Evolutionary conservation across 805 yeast genomes (phyloP).

Genomic region (Gaillardinia entomophila): DNA sequence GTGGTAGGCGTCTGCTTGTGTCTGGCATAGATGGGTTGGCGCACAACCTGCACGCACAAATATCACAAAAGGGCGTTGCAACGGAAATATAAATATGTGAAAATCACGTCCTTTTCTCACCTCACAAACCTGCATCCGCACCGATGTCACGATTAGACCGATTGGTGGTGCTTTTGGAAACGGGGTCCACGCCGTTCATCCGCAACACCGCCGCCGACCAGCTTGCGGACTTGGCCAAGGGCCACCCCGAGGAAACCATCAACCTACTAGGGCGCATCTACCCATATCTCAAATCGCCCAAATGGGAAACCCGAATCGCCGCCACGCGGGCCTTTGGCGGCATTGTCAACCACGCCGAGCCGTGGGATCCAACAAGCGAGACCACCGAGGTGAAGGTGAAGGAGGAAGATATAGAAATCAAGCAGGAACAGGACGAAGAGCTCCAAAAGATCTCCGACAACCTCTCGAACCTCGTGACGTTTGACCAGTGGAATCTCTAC

Average conservation of each 20-base stretch:
- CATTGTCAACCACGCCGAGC: constrained; percentile 67
- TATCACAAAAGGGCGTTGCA: too few relatives aligned
- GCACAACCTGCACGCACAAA: too few relatives aligned
- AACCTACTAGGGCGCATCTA: constrained; percentile 82
- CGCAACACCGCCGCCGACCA: constrained; percentile 97
- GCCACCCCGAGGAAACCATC: constrained; percentile 89
- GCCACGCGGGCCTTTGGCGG: constrained; percentile 96
- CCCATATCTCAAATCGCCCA: constrained; percentile 74
- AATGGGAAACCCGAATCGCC: constrained; percentile 95
- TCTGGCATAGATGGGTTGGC: too few relatives aligned
- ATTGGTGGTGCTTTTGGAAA: constrained; percentile 64
- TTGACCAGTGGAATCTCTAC: constrained; percentile 45
- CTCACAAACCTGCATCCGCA: too few relatives aligned
- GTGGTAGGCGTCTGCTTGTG: too few relatives aligned
- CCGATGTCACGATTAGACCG: constrained; percentile 49
- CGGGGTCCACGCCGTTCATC: constrained; percentile 91
- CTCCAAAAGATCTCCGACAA: constrained; percentile 35
- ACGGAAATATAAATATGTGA: too few relatives aligned
- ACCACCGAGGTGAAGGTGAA: constrained; percentile 21
- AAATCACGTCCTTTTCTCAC: too few relatives aligned
- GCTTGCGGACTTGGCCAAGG: constrained; percentile 85
- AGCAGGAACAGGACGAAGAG: constrained; percentile 39
- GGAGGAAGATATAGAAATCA: constrained; percentile 21
- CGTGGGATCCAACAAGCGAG: constrained; percentile 77
- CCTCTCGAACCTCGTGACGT: constrained; percentile 36